Percentiles rank a stretch among this genome's conserved stretches.
Conservation (phyloP, 139 green algal genomes). For the Chlamydomonas sp. region DNA sequence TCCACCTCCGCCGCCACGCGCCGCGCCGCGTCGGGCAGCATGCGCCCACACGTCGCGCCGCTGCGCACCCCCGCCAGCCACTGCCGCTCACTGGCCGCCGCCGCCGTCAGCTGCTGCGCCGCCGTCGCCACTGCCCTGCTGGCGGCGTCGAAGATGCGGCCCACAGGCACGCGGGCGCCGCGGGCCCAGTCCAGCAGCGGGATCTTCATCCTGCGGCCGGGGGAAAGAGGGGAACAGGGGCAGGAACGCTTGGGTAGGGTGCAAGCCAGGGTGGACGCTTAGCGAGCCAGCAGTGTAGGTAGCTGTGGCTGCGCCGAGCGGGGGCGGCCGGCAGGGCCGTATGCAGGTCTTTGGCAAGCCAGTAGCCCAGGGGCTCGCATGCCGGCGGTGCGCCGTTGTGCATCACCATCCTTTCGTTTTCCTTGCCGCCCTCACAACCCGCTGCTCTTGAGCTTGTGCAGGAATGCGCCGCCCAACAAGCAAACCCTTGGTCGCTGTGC, state of each 20-base stretch:
- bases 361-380: no score
- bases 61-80: not conserved
- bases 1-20: not conserved
- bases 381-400: no score
- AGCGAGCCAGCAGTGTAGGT: not conserved
- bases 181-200: conserved; percentile 40
- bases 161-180: conserved; percentile 14
- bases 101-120: not conserved
- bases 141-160: conserved; percentile 35
- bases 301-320: no score
- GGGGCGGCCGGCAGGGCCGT: no score
- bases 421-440: no score
- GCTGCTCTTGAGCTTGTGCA: not conserved
- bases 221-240: not conserved
- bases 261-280: not conserved
- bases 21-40: not conserved
- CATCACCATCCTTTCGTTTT: no score
- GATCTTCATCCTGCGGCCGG: conserved; percentile 28
- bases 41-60: no score
- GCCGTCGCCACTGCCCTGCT: not conserved
- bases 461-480: not conserved
- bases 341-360: no score
- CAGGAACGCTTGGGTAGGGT: not conserved
- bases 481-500: not conserved
- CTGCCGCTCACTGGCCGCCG: not conserved